phyloP scores from a whole-genome alignment of 2,329 filamentous ascomycete genomes.

The Penicillium sp. region DNA sequence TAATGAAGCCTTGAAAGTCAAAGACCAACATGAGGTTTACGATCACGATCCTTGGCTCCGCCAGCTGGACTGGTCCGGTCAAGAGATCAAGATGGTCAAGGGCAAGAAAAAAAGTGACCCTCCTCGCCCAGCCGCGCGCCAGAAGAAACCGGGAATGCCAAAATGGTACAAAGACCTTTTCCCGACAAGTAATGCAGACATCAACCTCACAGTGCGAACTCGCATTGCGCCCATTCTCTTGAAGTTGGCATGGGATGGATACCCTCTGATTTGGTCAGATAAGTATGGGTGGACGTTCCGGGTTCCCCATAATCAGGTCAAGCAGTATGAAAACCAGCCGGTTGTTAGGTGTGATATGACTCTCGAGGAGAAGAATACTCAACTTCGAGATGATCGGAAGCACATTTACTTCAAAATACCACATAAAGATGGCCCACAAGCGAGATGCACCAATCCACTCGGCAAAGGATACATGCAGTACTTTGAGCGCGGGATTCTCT shows the following conservation, averaged over 20 bases:
- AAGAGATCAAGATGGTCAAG: slow-evolving; percentile 89
- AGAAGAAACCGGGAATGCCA: slow-evolving; percentile 94
- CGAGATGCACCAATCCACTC: slow-evolving; percentile 83
- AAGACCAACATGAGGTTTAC: slow-evolving; percentile 70
- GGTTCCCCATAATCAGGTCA: slow-evolving; percentile 65
- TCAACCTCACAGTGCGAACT: slow-evolving; percentile 82
- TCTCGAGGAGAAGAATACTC: slow-evolving; percentile 70
- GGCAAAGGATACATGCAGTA: slow-evolving; percentile 89
- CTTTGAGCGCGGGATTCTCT: slow-evolving; percentile 86
- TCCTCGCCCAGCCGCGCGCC: slow-evolving; percentile 74
- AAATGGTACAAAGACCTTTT: slow-evolving; percentile 96
- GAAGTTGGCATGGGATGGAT: slow-evolving; percentile 82
- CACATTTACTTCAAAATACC: slow-evolving; percentile 88
- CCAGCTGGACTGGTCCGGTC: slow-evolving; percentile 94
- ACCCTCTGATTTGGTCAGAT: slow-evolving; percentile 92
- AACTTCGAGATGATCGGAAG: slow-evolving; percentile 66
- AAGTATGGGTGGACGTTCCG: slow-evolving; percentile 91
- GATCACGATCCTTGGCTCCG: slow-evolving; percentile 84
- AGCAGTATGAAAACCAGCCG: slow-evolving; percentile 71
- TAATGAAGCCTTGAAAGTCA: slow-evolving; percentile 76
- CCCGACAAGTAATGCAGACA: slow-evolving; percentile 64
- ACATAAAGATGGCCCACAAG: slow-evolving; percentile 88
- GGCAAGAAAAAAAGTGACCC: slow-evolving; percentile 85
- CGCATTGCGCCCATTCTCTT: slow-evolving; percentile 84
- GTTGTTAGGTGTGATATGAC: slow-evolving; percentile 76